Conservation (phyloP, 208 protist genomes). For the Crithidia acanthocephali region DNA sequence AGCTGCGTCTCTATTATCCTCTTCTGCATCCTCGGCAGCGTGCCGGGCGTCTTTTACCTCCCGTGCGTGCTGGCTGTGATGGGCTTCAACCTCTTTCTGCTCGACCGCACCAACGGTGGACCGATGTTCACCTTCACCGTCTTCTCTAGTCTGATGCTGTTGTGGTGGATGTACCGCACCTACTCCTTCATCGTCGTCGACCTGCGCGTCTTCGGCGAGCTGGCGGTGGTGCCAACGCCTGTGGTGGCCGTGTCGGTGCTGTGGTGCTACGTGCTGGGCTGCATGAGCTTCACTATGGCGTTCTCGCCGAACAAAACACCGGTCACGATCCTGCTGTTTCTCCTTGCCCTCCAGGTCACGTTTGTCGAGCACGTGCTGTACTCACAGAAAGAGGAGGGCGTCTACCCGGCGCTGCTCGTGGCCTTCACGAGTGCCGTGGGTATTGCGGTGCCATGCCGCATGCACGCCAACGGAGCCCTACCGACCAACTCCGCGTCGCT, state of each 20-base stretch:
- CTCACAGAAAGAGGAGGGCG: slow-evolving; percentile 80
- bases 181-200: slow-evolving; percentile 89
- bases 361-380: slow-evolving; percentile 89
- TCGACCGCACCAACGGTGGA: slow-evolving; percentile 66
- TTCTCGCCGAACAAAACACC: slow-evolving; percentile 62
- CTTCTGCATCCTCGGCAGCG: slow-evolving; percentile 45
- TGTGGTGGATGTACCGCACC: slow-evolving; percentile 91
- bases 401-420: slow-evolving; percentile 79
- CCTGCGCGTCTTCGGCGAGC: slow-evolving; percentile 81
- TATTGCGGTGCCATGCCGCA: slow-evolving; percentile 50
- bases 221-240: slow-evolving; percentile 63
- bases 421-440: slow-evolving; percentile 68
- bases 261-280: slow-evolving; percentile 85
- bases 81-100: slow-evolving; percentile 76
- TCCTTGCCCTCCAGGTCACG: slow-evolving; percentile 71
- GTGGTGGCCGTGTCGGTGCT: slow-evolving; percentile 66
- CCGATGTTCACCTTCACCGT: slow-evolving; percentile 81
- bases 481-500: slow-evolving; percentile 44
- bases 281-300: slow-evolving; percentile 73
- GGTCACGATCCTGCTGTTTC: slow-evolving; percentile 58
- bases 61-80: slow-evolving; percentile 56
- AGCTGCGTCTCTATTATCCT: slow-evolving; percentile 48
- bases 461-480: slow-evolving; percentile 75
- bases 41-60: slow-evolving; percentile 64
- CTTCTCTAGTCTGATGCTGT: slow-evolving; percentile 76